Evolutionary conservation across 2,329 filamentous ascomycete genomes (phyloP).

Genomic region (Fragosphaeria purpurea): DNA sequence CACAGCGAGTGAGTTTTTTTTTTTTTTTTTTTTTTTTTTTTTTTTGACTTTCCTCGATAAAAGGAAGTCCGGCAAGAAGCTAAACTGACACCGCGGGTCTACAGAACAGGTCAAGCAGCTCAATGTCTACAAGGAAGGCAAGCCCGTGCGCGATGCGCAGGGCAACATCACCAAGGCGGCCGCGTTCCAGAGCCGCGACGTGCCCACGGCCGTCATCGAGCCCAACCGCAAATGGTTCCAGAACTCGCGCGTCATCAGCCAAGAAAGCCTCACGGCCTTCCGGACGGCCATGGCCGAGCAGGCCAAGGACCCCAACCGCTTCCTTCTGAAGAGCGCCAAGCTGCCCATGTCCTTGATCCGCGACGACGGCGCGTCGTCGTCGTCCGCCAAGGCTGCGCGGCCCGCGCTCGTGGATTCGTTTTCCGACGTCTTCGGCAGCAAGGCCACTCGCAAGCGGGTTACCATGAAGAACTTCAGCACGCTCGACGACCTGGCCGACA

Average conservation of each 20-base stretch:
- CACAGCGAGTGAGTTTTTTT: conserved; percentile 18
- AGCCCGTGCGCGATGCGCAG: conserved; percentile 66
- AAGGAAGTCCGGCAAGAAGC: neutral
- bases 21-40: neutral
- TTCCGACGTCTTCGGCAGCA: conserved; percentile 82
- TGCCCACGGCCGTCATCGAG: conserved; percentile 78
- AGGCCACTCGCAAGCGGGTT: conserved; percentile 83
- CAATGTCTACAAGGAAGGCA: conserved; percentile 67
- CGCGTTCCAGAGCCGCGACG: conserved; percentile 56
- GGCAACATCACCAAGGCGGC: conserved; percentile 67
- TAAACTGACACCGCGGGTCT: neutral
- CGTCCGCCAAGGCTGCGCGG: conserved; percentile 55
- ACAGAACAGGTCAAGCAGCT: conserved; percentile 37
- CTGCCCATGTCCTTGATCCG: conserved; percentile 89
- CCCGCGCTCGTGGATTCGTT: conserved; percentile 41
- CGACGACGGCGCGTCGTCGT: conserved; percentile 42
- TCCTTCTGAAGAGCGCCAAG: conserved; percentile 95
- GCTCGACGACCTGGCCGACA: conserved; percentile 71
- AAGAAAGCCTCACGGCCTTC: conserved; percentile 61
- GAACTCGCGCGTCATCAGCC: conserved; percentile 82
- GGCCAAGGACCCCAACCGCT: conserved; percentile 81
- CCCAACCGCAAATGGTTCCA: conserved; percentile 98
- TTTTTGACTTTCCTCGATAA: neutral
- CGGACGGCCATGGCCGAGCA: conserved; percentile 87
- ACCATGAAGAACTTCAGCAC: conserved; percentile 57